These are phyloP conservation scores for Taphrina communis DNA, from an alignment of 1,139 yeast genomes.

Conservation along the genomic window DNA sequence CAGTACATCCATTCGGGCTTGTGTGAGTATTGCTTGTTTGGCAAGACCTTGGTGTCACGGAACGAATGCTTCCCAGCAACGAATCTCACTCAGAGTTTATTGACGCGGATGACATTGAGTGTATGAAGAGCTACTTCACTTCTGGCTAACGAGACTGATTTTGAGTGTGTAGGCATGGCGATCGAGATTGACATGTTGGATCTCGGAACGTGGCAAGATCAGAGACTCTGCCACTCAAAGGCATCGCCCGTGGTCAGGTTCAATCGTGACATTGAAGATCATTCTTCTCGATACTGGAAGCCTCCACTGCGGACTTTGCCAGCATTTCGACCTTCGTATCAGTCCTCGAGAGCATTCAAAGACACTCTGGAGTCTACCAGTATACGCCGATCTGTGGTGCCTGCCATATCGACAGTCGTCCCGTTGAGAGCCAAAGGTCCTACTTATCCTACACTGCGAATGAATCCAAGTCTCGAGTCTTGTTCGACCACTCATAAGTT, in stretches of 20 bases:
- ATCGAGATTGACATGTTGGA: neutral
- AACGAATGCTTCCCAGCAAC: neutral
- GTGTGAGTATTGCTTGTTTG: neutral
- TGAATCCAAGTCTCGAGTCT: neutral
- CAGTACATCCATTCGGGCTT: neutral
- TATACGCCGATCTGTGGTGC: neutral
- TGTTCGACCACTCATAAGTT: neutral
- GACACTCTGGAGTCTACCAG: neutral
- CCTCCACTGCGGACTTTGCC: neutral
- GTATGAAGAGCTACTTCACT: neutral
- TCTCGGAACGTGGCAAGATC: constrained; percentile 1
- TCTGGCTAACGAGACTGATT: neutral
- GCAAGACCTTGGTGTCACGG: neutral
- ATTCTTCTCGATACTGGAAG: neutral
- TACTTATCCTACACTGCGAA: neutral
- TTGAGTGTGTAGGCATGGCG: neutral
- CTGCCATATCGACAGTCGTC: neutral
- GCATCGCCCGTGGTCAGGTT: neutral
- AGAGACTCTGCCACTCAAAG: neutral
- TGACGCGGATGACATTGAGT: neutral
- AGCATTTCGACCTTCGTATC: neutral
- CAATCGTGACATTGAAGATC: neutral
- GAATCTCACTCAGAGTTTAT: neutral
- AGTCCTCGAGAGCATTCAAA: neutral
- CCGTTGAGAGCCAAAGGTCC: neutral